phyloP scores from a whole-genome alignment of 805 yeast species.

The Starmera quercuum region DNA sequence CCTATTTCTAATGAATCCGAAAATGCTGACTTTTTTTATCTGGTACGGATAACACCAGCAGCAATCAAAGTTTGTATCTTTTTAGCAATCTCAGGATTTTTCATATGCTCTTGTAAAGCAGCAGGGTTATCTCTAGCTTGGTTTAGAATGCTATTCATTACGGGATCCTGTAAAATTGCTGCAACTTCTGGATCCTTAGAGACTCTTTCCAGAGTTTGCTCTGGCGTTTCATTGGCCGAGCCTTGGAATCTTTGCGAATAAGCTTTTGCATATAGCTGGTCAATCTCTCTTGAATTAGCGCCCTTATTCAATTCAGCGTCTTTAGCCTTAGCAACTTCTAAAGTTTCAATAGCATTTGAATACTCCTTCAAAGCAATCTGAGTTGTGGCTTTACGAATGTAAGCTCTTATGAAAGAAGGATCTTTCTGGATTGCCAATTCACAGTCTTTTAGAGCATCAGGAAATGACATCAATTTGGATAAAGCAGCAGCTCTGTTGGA shows the following conservation, averaged over 20 bases:
- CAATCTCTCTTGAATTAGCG: slow-evolving; percentile 66
- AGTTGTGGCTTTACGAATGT: slow-evolving; percentile 93
- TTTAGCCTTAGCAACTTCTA: slow-evolving; percentile 67
- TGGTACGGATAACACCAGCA: slow-evolving; percentile 93
- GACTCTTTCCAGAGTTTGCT: slow-evolving; percentile 87
- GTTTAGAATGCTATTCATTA: slow-evolving; percentile 88
- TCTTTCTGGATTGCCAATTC: slow-evolving; percentile 82
- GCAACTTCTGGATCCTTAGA: slow-evolving; percentile 92
- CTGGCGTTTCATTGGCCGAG: slow-evolving; percentile 76
- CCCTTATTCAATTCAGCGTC: slow-evolving; percentile 61
- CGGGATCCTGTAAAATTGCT: slow-evolving; percentile 84
- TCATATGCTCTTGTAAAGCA: slow-evolving; percentile 95
- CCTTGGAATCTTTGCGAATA: slow-evolving; percentile 72
- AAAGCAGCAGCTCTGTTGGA: slow-evolving; percentile 97
- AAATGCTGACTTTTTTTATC: slow-evolving; percentile 27
- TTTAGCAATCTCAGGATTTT: slow-evolving; percentile 84
- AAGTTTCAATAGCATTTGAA: slow-evolving; percentile 72
- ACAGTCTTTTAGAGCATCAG: slow-evolving; percentile 92
- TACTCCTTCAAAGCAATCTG: slow-evolving; percentile 87
- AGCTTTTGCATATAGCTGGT: slow-evolving; percentile 73
- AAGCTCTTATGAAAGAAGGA: slow-evolving; percentile 87
- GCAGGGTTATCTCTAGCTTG: slow-evolving; percentile 96
- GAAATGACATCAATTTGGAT: slow-evolving; percentile 92
- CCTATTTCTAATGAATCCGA: too few species aligned
- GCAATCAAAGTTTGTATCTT: slow-evolving; percentile 88